Evolutionary conservation across 192 early-diverging fungal species (phyloP).

Genomic region (Paraglomus brasilianum): DNA sequence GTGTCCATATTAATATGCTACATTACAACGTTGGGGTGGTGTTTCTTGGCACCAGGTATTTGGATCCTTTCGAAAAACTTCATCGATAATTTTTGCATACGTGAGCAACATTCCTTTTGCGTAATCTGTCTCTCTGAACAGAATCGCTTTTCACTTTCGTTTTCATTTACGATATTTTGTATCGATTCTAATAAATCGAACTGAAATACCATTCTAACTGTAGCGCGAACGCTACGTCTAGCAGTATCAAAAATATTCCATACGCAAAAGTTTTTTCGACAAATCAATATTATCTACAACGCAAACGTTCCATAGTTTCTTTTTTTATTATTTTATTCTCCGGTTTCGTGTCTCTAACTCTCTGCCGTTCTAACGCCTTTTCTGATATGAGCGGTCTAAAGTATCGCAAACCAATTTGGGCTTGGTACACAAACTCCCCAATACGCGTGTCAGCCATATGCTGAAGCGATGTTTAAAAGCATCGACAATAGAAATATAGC

Average conservation of each 20-base stretch:
- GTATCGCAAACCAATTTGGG: not conserved
- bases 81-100: too few relatives aligned
- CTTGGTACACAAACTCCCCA: not conserved
- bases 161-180: not conserved
- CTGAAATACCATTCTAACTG: not conserved
- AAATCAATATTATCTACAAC: constrained; percentile 13
- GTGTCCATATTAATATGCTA: too few relatives aligned
- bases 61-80: too few relatives aligned
- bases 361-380: not conserved
- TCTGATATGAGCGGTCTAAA: not conserved
- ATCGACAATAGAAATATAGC: constrained; percentile 2
- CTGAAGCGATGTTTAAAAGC: not conserved
- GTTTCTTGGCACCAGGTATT: not conserved
- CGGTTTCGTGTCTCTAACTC: not conserved
- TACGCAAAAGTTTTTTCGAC: constrained; percentile 3
- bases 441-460: not conserved
- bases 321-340: not conserved
- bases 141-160: too few relatives aligned
- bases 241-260: constrained; percentile 5
- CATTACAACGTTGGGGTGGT: too few relatives aligned
- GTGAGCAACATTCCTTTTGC: too few relatives aligned
- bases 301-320: not conserved
- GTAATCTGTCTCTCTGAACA: too few relatives aligned
- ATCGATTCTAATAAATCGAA: not conserved
- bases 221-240: not conserved